These are phyloP conservation scores for Funneliformis mosseae DNA, from an alignment of 192 early-diverging fungal genomes.

Conservation along the genomic window DNA sequence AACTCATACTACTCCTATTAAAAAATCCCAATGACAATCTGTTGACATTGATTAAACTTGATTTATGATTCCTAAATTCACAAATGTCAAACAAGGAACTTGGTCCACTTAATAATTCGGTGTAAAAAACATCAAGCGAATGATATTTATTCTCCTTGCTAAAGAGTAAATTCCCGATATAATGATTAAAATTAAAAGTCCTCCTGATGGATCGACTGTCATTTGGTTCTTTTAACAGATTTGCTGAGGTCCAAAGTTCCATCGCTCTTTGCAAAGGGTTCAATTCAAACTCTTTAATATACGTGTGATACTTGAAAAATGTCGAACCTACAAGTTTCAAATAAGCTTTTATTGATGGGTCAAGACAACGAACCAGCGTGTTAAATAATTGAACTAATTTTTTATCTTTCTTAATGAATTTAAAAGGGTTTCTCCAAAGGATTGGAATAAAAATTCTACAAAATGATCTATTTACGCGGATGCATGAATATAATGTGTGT, in stretches of 20 bases:
- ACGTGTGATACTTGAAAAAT: too few species aligned
- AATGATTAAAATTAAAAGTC: too few species aligned
- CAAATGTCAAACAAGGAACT: not conserved
- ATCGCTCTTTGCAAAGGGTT: too few species aligned
- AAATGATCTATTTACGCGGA: not conserved
- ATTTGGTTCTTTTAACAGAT: too few species aligned
- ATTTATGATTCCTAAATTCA: not conserved
- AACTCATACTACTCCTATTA: not conserved
- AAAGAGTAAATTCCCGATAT: not conserved
- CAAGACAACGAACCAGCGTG: not conserved
- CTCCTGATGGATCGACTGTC: too few species aligned
- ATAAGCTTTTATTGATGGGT: not conserved
- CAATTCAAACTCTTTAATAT: too few species aligned
- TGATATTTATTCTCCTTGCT: not conserved
- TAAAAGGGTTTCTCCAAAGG: not conserved
- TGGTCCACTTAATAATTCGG: not conserved
- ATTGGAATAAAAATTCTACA: not conserved
- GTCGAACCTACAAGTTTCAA: not conserved
- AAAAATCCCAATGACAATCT: not conserved
- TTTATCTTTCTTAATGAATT: not conserved
- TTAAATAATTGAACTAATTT: not conserved
- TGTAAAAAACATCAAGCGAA: not conserved
- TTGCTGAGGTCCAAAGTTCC: too few species aligned
- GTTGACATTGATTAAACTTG: not conserved
- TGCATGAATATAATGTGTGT: not conserved